Evolutionary conservation across 257 asterid genomes (phyloP).

Genomic region (Paraleonurus japonicus): DNA sequence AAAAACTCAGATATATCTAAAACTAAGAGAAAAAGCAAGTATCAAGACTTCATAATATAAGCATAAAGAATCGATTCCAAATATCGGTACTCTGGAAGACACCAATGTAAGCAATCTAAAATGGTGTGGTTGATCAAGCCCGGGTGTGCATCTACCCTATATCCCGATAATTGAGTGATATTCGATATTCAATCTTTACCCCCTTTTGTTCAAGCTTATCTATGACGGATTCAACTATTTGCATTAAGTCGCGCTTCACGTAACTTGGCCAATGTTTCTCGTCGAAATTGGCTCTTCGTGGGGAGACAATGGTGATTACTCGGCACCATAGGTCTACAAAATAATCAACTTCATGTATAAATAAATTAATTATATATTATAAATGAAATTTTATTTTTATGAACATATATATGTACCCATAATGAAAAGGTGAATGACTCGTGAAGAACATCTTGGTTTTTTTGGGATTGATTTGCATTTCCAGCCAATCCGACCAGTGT

Average conservation of each 20-base stretch:
- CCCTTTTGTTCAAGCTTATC: neutral
- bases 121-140: neutral
- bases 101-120: neutral
- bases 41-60: neutral
- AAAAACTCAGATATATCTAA: neutral
- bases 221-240: neutral
- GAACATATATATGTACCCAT: neutral
- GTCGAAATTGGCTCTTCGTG: neutral
- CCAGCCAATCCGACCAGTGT: slow-evolving; percentile 72
- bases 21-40: neutral
- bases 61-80: neutral
- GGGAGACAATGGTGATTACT: neutral
- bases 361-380: neutral
- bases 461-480: slow-evolving; percentile 46
- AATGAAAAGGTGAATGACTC: slow-evolving; percentile 51
- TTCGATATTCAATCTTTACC: neutral
- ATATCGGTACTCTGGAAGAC: slow-evolving; percentile 4
- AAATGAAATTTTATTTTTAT: neutral
- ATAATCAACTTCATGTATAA: no score
- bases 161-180: neutral
- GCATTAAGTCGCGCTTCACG: neutral
- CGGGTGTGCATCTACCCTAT: neutral
- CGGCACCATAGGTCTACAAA: neutral
- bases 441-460: slow-evolving; percentile 55
- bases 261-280: neutral